phyloP scores from a whole-genome alignment of 2,329 filamentous ascomycete species.

The Alternaria tenuissima region DNA sequence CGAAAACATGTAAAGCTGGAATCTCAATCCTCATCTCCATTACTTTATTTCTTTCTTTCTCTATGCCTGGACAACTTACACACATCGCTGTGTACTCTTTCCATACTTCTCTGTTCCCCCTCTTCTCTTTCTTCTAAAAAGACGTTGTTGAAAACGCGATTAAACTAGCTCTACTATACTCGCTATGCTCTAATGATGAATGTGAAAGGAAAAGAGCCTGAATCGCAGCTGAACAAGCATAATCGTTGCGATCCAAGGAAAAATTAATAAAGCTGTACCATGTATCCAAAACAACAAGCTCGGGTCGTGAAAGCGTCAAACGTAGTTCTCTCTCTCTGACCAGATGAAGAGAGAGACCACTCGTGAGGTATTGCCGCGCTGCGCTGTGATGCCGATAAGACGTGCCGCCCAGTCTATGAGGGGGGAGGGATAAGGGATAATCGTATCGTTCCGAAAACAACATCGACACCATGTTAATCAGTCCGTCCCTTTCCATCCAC shows the following conservation, averaged over 20 bases:
- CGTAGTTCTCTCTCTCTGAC: too few relatives aligned
- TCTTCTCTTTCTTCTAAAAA: not conserved
- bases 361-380: not conserved
- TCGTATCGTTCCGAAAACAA: not conserved
- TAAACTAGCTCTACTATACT: not conserved
- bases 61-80: too few relatives aligned
- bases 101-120: too few relatives aligned
- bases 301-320: too few relatives aligned
- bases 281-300: not conserved
- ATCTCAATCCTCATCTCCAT: accelerated
- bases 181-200: not conserved
- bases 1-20: too few relatives aligned
- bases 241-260: not conserved
- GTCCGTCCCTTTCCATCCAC: conserved; percentile 46
- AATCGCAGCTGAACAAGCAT: too few relatives aligned
- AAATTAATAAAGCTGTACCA: not conserved
- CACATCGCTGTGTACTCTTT: too few relatives aligned
- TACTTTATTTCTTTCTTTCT: too few relatives aligned
- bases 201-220: not conserved
- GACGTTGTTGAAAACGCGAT: conserved; percentile 7
- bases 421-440: not conserved
- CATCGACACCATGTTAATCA: conserved; percentile 25
- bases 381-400: conserved; percentile 2
- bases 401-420: conserved; percentile 1
- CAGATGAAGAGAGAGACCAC: not conserved